Evolutionary conservation across 2,329 filamentous ascomycete genomes (phyloP), one percentile per base, ranked within the genome.

Genomic region (Pyrenochaeta sp.): DNA sequence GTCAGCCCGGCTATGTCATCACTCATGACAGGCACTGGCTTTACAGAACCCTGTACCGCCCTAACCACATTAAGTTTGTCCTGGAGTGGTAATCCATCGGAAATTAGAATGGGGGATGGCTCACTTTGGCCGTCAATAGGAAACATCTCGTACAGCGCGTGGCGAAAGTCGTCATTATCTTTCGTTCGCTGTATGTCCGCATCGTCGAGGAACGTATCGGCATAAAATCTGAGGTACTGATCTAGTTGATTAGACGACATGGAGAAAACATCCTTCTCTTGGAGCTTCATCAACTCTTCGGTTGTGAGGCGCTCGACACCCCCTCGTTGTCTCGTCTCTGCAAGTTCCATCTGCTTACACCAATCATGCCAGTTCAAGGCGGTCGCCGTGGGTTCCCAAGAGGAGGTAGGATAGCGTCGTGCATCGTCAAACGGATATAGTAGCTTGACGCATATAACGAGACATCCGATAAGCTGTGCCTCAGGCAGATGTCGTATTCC

Each of bases 191-290:
- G 72, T 12, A 74, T 67, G 15, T 76, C 67, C 50, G 77, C 74
- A 54, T 84, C 80, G 60, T 82, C 80, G 45, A 86, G 76, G 81
- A 88, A 91, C 44, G 84, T 89, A 56, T 83, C 82, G 71, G 65
- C 88, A 72, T 91, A 93, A 88, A 90, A 95, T 75, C 92, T 86
- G 76, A 96, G 82, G 69, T 93, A 94, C 58, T 90, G 85, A 68
- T 93, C 90, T 37, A 94, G 79, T 61, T 90, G 84, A 24, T 83
- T 78, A 5, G 82, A 78, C 2, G 79, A 81, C 86, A 93, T 88
- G 1, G 79, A 74, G 40, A 88, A 82, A 8, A 91, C 84, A 65
- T 92, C 85, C 3, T 80, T 78, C 54, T 91, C 88, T 5, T 81
- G 84, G 24, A 90, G 74, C 77, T 70, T 87, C 82, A 65, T 83